These are phyloP conservation scores for Suhomyces maxii DNA, from an alignment of 1,139 yeast species.

Conservation along the genomic window DNA sequence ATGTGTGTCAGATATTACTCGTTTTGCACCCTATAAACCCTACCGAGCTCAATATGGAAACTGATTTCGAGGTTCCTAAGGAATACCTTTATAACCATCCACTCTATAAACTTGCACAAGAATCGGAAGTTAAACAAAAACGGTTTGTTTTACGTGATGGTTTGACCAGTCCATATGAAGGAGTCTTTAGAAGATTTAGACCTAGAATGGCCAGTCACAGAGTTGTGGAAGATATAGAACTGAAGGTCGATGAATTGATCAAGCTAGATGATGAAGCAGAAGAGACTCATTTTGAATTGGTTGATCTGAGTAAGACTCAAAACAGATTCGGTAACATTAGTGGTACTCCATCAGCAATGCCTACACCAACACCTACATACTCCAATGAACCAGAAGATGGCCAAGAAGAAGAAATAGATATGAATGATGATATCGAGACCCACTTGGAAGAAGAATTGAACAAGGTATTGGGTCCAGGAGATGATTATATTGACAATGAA, in stretches of 20 bases:
- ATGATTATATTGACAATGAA: constrained; percentile 5
- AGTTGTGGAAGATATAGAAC: constrained; percentile 67
- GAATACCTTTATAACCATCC: constrained; percentile 46
- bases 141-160: constrained; percentile 72
- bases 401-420: constrained; percentile 20
- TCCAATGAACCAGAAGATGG: constrained; percentile 20
- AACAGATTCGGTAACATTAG: constrained; percentile 18
- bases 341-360: constrained; percentile 26
- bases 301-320: constrained; percentile 48
- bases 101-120: constrained; percentile 41
- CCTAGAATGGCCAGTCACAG: constrained; percentile 51
- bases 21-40: constrained; percentile 66
- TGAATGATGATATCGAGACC: constrained; percentile 18
- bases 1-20: constrained; percentile 80
- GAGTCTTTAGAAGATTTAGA: constrained; percentile 49
- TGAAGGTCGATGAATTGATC: constrained; percentile 73
- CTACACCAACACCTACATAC: constrained; percentile 20
- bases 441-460: constrained; percentile 43
- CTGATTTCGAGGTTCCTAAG: constrained; percentile 42
- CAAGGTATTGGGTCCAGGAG: constrained; percentile 34
- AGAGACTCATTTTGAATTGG: constrained; percentile 73
- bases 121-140: constrained; percentile 40
- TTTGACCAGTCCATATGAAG: constrained; percentile 69
- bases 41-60: constrained; percentile 36
- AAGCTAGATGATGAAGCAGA: constrained; percentile 82